Percentiles rank a stretch among this genome's conserved stretches.
Evolutionary conservation across 2,329 filamentous ascomycete species (phyloP).

Genomic region (Colletotrichum orbiculare): DNA sequence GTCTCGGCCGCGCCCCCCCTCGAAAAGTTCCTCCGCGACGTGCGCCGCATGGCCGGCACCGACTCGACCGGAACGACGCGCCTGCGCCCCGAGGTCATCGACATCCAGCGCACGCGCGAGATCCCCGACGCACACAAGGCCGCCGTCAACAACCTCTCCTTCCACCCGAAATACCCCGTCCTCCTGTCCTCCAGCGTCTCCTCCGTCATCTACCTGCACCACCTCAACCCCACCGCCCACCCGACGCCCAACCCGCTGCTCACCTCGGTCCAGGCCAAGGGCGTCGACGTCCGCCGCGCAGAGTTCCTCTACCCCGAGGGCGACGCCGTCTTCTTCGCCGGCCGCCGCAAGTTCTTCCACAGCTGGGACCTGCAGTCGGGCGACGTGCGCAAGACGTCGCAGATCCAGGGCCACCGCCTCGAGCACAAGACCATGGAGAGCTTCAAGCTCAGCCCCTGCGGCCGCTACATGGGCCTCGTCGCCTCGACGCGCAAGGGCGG

Average conservation of each 20-base stretch:
- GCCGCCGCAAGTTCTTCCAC: constrained; percentile 91
- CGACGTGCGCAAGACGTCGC: constrained; percentile 82
- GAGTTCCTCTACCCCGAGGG: constrained; percentile 80
- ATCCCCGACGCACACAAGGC: constrained; percentile 83
- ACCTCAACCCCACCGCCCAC: constrained; percentile 80
- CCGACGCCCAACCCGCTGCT: constrained; percentile 88
- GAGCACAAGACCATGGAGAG: constrained; percentile 92
- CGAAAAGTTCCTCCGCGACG: constrained; percentile 81
- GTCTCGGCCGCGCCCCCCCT: constrained; percentile 77
- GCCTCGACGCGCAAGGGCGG: constrained; percentile 86
- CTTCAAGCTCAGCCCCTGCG: constrained; percentile 89
- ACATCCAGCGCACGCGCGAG: constrained; percentile 90
- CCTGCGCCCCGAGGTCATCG: constrained; percentile 86
- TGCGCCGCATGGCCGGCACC: constrained; percentile 71
- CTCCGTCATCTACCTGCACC: constrained; percentile 88
- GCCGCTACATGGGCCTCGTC: constrained; percentile 84
- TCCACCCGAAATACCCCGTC: constrained; percentile 90
- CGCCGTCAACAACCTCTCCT: constrained; percentile 83
- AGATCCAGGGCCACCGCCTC: constrained; percentile 78
- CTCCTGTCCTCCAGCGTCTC: constrained; percentile 90
- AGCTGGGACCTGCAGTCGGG: constrained; percentile 90
- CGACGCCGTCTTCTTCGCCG: constrained; percentile 87
- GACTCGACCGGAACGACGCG: constrained; percentile 66
- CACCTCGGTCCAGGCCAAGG: constrained; percentile 87
- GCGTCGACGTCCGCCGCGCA: constrained; percentile 85